Conservation (phyloP, 306 rosid genomes). For the Casuarina equisetifolia region DNA sequence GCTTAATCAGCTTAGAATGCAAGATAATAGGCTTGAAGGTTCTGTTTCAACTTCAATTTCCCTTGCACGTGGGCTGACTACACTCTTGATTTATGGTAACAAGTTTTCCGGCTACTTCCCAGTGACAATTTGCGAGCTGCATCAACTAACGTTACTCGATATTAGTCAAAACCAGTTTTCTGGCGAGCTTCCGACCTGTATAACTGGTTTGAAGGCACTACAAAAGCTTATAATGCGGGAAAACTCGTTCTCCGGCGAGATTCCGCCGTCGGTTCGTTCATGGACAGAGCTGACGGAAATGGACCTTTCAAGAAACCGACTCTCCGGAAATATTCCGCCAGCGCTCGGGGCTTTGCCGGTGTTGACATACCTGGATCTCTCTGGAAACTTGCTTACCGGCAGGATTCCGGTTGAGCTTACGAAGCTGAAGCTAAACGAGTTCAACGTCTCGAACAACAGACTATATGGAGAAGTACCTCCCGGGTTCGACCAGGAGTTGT, state of each 20-base stretch:
- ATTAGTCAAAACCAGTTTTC: slow-evolving; percentile 50
- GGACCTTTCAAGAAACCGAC: slow-evolving; percentile 54
- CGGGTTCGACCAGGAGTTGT: slow-evolving; percentile 41
- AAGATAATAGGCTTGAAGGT: slow-evolving; percentile 57
- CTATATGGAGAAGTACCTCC: slow-evolving; percentile 65
- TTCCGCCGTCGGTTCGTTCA: slow-evolving; percentile 48
- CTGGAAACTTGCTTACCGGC: slow-evolving; percentile 58
- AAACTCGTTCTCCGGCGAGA: slow-evolving; percentile 53
- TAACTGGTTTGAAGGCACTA: slow-evolving; percentile 50
- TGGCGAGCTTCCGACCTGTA: slow-evolving; percentile 59
- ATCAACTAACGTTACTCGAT: slow-evolving; percentile 39
- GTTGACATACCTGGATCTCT: slow-evolving; percentile 66
- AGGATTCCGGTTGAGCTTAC: slow-evolving; percentile 60
- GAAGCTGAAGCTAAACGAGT: slow-evolving; percentile 53
- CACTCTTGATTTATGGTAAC: slow-evolving; percentile 42
- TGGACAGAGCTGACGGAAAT: slow-evolving; percentile 62
- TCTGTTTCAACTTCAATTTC: slow-evolving; percentile 44
- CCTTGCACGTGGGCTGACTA: slow-evolving; percentile 24
- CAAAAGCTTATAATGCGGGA: slow-evolving; percentile 65
- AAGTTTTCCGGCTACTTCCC: slow-evolving; percentile 56
- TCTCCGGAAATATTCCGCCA: slow-evolving; percentile 63
- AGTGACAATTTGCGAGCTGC: slow-evolving; percentile 45
- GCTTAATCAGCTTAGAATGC: slow-evolving; percentile 37
- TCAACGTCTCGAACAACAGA: slow-evolving; percentile 63
- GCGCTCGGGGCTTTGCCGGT: slow-evolving; percentile 53